Conservation (phyloP, 176 grass and related monocot species). For the Carex littledalei region DNA sequence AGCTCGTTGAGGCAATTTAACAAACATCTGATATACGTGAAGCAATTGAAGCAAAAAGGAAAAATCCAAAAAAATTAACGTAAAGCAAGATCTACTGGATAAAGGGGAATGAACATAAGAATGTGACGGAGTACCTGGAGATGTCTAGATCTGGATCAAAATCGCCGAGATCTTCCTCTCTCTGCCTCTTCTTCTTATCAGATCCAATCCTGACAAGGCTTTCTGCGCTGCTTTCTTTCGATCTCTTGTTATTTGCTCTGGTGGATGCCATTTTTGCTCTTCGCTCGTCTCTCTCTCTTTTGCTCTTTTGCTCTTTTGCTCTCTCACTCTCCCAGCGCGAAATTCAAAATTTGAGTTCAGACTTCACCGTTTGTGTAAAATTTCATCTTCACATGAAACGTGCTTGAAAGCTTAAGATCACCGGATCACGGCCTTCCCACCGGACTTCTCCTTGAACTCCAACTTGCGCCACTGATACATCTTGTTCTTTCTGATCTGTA, state of each 20-base stretch:
- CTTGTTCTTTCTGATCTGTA: too few species aligned
- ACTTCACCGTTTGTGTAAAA: neutral
- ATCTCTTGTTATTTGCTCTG: neutral
- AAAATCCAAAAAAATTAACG: neutral
- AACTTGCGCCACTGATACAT: too few species aligned
- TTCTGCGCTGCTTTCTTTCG: neutral
- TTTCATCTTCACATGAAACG: too few species aligned
- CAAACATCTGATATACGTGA: too few species aligned
- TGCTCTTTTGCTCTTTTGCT: too few species aligned
- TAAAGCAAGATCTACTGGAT: neutral
- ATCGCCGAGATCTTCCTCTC: neutral
- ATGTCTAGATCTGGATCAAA: constrained; percentile 18
- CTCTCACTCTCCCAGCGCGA: neutral
- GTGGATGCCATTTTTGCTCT: neutral
- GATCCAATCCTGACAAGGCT: constrained; percentile 4
- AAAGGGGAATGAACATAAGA: neutral
- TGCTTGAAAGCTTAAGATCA: too few species aligned
- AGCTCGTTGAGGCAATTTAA: too few species aligned
- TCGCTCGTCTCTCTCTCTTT: neutral
- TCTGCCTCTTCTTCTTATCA: constrained; percentile 9
- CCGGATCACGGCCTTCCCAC: too few species aligned
- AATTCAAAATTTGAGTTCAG: neutral
- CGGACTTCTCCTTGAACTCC: too few species aligned
- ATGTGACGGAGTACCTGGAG: neutral
- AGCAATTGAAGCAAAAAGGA: neutral